These are phyloP conservation scores for Metschnikowia cubensis DNA, from an alignment of 805 yeast species.

Conservation along the genomic window DNA sequence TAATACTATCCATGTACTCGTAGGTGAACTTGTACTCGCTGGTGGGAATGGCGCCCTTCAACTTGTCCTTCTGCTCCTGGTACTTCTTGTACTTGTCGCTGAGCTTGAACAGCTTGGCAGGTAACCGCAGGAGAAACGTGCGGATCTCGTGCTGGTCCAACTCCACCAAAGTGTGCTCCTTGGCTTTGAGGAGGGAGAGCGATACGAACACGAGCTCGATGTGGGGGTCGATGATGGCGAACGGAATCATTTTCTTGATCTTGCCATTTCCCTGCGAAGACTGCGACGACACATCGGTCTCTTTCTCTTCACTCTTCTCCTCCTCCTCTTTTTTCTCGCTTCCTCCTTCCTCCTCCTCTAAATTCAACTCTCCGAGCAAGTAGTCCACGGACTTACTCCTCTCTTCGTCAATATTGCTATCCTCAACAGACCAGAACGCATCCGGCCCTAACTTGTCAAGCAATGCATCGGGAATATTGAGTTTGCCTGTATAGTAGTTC, in stretches of 20 bases:
- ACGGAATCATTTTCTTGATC: constrained; percentile 36
- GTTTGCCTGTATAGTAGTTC: constrained; percentile 30
- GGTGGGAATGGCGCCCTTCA: constrained; percentile 16
- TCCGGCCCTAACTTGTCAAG: constrained; percentile 50
- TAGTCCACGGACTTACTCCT: constrained; percentile 27
- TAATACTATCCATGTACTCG: no score
- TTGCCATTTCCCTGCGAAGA: constrained; percentile 9
- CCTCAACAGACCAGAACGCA: constrained; percentile 49
- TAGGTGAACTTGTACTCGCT: constrained; percentile 12
- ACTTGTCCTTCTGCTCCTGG: constrained; percentile 21
- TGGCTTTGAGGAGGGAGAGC: constrained; percentile 74
- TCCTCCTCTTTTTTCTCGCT: no score
- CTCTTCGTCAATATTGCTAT: constrained; percentile 8
- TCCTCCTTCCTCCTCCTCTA: no score
- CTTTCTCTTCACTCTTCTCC: no score
- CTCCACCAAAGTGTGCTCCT: constrained; percentile 73
- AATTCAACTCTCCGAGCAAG: constrained; percentile 25
- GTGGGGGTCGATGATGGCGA: constrained; percentile 67
- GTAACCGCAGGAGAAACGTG: constrained; percentile 62
- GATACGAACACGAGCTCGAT: constrained; percentile 71
- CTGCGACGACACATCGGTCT: no score
- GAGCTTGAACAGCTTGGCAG: constrained; percentile 40
- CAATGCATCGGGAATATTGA: constrained; percentile 25
- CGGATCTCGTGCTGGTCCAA: constrained; percentile 87
- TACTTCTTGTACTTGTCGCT: constrained; percentile 34